Evolutionary conservation across 2,329 filamentous ascomycete genomes (phyloP), one percentile per base, ranked within the genome.

Genomic region (Colletotrichum plurivorum): DNA sequence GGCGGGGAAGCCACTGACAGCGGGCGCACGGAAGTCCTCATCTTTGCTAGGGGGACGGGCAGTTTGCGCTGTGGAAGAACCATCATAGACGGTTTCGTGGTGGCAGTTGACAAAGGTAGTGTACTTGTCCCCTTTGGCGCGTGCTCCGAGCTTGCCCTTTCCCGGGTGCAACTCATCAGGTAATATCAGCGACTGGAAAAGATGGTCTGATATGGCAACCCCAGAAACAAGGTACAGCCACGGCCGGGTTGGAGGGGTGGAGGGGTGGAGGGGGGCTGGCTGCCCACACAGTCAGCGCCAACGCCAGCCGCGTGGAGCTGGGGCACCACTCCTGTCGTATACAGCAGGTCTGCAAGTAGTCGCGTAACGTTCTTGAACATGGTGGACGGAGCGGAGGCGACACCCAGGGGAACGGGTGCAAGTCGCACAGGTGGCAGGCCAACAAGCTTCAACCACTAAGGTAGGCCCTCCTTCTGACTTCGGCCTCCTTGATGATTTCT

Each of bases 401-500:
- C 43, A 51, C 22, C 27, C 43, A 59, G 20, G 54, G 31, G 22
- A 27, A 10, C 41, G 41, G 52, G 45, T 58, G 55, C 46, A 62
- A 22, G 43, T 60, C 51, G 46, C 25, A 57, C 61, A 20, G 54
- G 55, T 43, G 39, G 39, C 66, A 57, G 60, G 18, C 15, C 20
- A 31, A 41, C 49, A 20, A 20, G 52, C 41, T 53, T 85, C 82
- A 86, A 72, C 85, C 82, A 73, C 84, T 83, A 72, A 89, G 81
- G 79, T 89, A 89, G 70, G 88, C 85, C 75, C 91, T 89, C 73
- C 93, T 85, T 73, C 93, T 88, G 74, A 90, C 88, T 78, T 93
- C 93, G 8, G 93, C 93, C 78, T 95, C 93, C 67, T 92, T 90
- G 76, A 95, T 89, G 69, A 95, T 94, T 76, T 95, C 93, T 22